Conservation (phyloP, 805 yeast species). For the Diddensiella transvaalensis region DNA sequence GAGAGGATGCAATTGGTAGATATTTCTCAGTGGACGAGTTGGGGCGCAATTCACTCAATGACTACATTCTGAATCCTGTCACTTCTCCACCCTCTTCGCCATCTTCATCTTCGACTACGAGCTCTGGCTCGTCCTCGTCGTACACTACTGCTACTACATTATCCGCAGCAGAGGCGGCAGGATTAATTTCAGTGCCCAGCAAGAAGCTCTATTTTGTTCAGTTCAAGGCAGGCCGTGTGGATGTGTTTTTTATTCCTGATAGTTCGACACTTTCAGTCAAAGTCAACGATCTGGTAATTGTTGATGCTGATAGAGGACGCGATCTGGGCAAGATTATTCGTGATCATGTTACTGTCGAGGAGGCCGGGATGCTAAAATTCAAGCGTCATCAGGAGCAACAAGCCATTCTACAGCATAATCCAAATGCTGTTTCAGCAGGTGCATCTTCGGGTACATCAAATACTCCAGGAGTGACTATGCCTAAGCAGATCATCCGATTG, state of each 20-base stretch:
- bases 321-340: slow-evolving; percentile 68
- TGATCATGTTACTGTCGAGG: slow-evolving; percentile 56
- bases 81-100: slow-evolving; percentile 5
- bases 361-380: slow-evolving; percentile 63
- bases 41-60: slow-evolving; percentile 18
- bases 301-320: slow-evolving; percentile 78
- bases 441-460: slow-evolving; percentile 15
- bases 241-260: slow-evolving; percentile 64
- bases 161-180: slow-evolving; percentile 13
- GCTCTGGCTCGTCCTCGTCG: not conserved
- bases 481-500: slow-evolving; percentile 61
- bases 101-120: slow-evolving; percentile 1
- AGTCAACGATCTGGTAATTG: slow-evolving; percentile 68
- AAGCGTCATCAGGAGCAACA: slow-evolving; percentile 70
- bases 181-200: slow-evolving; percentile 27
- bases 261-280: slow-evolving; percentile 36
- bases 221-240: slow-evolving; percentile 76
- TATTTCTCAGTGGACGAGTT: slow-evolving; percentile 21
- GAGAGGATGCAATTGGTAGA: slow-evolving; percentile 9
- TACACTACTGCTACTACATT: not conserved
- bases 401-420: slow-evolving; percentile 49
- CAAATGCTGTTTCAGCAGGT: slow-evolving; percentile 29
- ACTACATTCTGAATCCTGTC: slow-evolving; percentile 6
- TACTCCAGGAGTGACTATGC: slow-evolving; percentile 54
- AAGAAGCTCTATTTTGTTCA: slow-evolving; percentile 55